These are phyloP conservation scores for Xanthoparmelia taractica DNA, from an alignment of 495 filamentous ascomycete genomes.

Conservation along the genomic window DNA sequence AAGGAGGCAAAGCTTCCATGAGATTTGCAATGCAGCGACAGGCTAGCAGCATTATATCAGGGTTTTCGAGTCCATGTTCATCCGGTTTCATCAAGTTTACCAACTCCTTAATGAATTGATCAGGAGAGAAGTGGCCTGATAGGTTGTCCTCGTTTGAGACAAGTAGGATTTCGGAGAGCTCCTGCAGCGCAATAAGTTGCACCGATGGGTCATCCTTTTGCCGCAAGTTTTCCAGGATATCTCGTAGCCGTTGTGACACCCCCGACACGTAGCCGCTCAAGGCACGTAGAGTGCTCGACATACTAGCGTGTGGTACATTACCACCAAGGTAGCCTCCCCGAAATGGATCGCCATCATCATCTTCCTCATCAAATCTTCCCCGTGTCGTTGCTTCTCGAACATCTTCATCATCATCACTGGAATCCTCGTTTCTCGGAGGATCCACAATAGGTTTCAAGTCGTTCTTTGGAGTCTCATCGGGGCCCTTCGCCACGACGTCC, in stretches of 20 bases:
- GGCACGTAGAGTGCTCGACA: constrained; percentile 78
- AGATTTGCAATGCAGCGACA: constrained; percentile 94
- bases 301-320: constrained; percentile 51
- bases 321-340: constrained; percentile 61
- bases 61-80: constrained; percentile 81
- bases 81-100: constrained; percentile 86
- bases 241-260: constrained; percentile 68
- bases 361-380: constrained; percentile 42
- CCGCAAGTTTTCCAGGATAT: constrained; percentile 74
- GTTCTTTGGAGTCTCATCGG: constrained; percentile 34
- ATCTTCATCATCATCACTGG: constrained; percentile 57
- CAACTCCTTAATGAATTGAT: constrained; percentile 91
- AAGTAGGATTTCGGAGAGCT: constrained; percentile 85
- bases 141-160: constrained; percentile 96
- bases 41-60: constrained; percentile 95
- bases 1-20: constrained; percentile 92
- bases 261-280: constrained; percentile 87
- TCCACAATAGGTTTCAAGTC: constrained; percentile 32
- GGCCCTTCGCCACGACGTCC: constrained; percentile 46
- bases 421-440: constrained; percentile 52
- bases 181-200: constrained; percentile 86
- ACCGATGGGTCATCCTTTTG: constrained; percentile 82
- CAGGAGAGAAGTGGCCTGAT: constrained; percentile 89
- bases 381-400: constrained; percentile 47
- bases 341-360: constrained; percentile 74